Percentiles rank a stretch among this genome's conserved stretches.
Evolutionary conservation across 441 rosid species (phyloP).

Genomic region (Populus hybrid): DNA sequence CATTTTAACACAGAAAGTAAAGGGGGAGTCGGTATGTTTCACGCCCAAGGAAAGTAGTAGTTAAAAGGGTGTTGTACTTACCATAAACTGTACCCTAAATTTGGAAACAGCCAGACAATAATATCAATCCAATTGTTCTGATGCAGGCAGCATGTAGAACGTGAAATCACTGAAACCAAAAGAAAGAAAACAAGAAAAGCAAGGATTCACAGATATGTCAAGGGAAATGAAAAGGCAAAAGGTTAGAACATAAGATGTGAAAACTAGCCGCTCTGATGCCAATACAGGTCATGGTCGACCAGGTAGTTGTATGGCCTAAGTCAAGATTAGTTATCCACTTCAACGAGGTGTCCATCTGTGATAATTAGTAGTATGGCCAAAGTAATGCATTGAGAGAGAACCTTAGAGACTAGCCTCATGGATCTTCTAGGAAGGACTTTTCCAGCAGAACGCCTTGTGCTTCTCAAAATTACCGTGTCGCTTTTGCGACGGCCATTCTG

Average conservation of each 20-base stretch:
- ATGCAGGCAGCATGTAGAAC: slow-evolving; percentile 6
- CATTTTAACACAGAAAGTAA: too few species aligned
- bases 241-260: neutral
- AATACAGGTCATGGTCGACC: neutral
- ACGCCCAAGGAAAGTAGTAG: neutral
- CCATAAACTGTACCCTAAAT: slow-evolving; percentile 18
- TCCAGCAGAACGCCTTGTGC: slow-evolving; percentile 28
- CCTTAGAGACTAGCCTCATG: slow-evolving; percentile 57
- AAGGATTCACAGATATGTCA: neutral
- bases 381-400: slow-evolving; percentile 24
- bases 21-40: neutral
- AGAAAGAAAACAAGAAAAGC: slow-evolving; percentile 4
- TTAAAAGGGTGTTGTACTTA: slow-evolving; percentile 4
- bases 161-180: slow-evolving; percentile 29
- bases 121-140: slow-evolving; percentile 2
- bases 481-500: slow-evolving; percentile 22
- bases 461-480: slow-evolving; percentile 35
- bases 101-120: neutral
- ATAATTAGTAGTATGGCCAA: neutral
- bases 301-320: neutral
- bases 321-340: neutral
- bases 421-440: slow-evolving; percentile 51
- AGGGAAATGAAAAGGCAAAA: neutral
- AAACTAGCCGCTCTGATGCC: neutral
- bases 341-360: neutral